Evolutionary conservation across 495 filamentous ascomycete species (phyloP).

Genomic region (Tuber aestivum): DNA sequence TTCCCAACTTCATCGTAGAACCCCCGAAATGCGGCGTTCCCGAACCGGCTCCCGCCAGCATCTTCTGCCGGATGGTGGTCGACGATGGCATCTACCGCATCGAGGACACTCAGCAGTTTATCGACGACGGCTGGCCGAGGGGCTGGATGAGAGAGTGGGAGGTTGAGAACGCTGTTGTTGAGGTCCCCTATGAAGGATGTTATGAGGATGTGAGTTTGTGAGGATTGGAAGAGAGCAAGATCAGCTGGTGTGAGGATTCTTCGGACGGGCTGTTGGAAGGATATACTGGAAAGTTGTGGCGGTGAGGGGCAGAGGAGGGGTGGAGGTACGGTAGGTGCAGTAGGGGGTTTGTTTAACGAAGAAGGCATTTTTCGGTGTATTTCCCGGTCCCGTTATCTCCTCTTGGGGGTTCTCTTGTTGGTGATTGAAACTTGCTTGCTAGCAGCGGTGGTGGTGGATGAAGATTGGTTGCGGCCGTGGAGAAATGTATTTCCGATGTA

Average conservation of each 20-base stretch:
- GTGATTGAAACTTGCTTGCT: neutral
- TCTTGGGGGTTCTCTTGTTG: neutral
- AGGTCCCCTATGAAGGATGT: slow-evolving; percentile 78
- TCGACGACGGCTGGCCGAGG: slow-evolving; percentile 54
- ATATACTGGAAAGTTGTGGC: slow-evolving; percentile 54
- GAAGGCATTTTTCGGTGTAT: slow-evolving; percentile 24
- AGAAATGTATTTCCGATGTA: neutral
- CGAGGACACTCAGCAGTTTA: slow-evolving; percentile 64
- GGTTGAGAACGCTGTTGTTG: slow-evolving; percentile 72
- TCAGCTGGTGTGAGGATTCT: slow-evolving; percentile 75
- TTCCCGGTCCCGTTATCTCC: neutral
- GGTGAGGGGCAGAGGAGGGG: slow-evolving; percentile 62
- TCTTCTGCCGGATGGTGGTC: slow-evolving; percentile 69
- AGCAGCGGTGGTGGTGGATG: neutral
- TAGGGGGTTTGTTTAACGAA: slow-evolving; percentile 48
- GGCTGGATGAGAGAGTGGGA: slow-evolving; percentile 59
- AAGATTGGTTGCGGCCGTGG: neutral
- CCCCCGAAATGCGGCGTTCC: slow-evolving; percentile 80
- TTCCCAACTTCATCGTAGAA: slow-evolving; percentile 69
- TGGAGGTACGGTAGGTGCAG: slow-evolving; percentile 53
- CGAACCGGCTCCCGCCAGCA: slow-evolving; percentile 81
- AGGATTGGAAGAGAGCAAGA: slow-evolving; percentile 73
- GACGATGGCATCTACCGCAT: slow-evolving; percentile 58
- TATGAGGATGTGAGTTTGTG: slow-evolving; percentile 70
- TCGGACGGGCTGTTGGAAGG: slow-evolving; percentile 61